Evolutionary conservation across 768 basidiomycete genomes (phyloP), one percentile per base, ranked within the genome.

Genomic region (Amanita pseudoporphyria): DNA sequence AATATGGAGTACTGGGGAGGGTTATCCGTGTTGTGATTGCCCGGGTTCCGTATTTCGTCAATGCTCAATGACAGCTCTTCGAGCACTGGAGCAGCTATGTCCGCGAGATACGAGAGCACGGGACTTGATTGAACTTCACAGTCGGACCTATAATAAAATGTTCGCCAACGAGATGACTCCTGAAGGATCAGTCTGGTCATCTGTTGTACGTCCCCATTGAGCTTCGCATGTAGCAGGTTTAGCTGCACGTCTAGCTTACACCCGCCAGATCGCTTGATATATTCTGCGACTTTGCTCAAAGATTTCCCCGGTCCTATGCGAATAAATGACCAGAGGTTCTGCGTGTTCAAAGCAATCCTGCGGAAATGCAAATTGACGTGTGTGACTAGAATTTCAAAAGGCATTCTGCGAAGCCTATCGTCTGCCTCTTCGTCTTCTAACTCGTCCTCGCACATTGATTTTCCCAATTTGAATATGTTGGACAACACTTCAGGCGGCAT

Each of bases 341-440:
- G 64, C 3, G 68, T 69, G 13, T 49, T 52, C 30, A 73, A 42
- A 2, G 73, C 72, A 2, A 72, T 58, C 13, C 58, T 45, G 39
- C 73, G 69, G 52, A 72, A 71, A 46, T 60, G 55, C 4, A 58
- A 59, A 55, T 62, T 67, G 32, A 73, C 70, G 42, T 73, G 71
- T 9, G 69, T 67, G 7, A 69, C 57, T 3, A 64, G 39, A 36
- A 72, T 46, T 49, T 73, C 70, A 54, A 73, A 72, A 3, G 67
- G 58, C 16, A 38, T 44, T 32, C 19, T 13, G 41, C 7, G 14
- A n/a, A 35, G 37, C 30, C 22, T 19, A 21, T 30, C 16, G 12
- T 43, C 26, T 31, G 14, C 32, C 10, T 44, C 44, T 9, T 32
- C 45, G 30, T 45, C 33, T 3, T 53, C 45, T 28, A 46, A 41